Base-by-base conservation (phyloP, 1,284 basidiomycete species). In the Rhodotorula sp. region DNA sequence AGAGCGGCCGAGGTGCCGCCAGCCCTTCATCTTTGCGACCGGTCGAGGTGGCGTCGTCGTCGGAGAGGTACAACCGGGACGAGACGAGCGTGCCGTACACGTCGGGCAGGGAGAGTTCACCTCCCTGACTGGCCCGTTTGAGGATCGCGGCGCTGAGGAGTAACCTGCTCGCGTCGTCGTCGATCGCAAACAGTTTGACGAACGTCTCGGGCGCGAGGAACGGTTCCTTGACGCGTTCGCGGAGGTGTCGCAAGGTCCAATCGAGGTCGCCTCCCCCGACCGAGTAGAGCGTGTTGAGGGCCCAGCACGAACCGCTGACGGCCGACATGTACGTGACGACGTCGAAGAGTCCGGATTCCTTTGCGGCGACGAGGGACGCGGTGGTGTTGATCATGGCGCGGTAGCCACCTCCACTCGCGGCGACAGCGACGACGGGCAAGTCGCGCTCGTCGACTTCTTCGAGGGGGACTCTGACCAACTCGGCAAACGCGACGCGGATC, bases 301-400 rank as follows among this genome's bases (percentile, higher is more conserved):
- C 82, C 83, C 83, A 84, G 70, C 82, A 83, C 60, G 66, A 57
- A 0, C 75, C 75, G n/a, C 82, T 83, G n/a, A 84, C 83, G 14
- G 81, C 83, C 23, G 82, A 79, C 12, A 81, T 80, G 70, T 83
- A 84, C 0, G 82, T 78, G 1, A 81, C 78, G 51, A 81, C 81
- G 71, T 83, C 81, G 10, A 83, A 75, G 0, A 84, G 58, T 3
- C 84, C 83, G 0, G 73, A 71, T 14, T 79, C 72, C 52, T 83
- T 69, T 0, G 83, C 83, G 3, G 79, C 82, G 23, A 78, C 70
- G 6, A 84, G 72, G 3, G 81, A 82, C 1, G 83, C 83, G 16
- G 80, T 75, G n/a, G 83, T 84, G 65, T 83, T 83, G 58, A 83
- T 75, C 83, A 84, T 84, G 14, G 83, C 83, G 29, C 74, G 57